phyloP scores from a whole-genome alignment of 805 yeast genomes.

The Yamadazyma sp. region DNA sequence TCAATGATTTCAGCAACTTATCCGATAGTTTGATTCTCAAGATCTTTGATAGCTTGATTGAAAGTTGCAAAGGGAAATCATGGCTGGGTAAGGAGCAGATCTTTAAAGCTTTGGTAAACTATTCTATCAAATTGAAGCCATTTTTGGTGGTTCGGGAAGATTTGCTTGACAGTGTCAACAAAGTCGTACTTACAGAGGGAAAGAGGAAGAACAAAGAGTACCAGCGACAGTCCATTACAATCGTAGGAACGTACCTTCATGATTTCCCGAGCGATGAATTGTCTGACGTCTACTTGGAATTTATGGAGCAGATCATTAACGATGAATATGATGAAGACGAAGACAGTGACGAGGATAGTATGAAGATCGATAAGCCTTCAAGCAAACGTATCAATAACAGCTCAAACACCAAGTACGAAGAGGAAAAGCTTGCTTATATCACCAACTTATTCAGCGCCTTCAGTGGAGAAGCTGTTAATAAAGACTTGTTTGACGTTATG shows the following conservation, averaged over 20 bases:
- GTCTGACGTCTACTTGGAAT: constrained; percentile 36
- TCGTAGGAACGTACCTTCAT: constrained; percentile 51
- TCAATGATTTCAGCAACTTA: constrained; percentile 30
- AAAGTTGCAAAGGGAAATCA: constrained; percentile 71
- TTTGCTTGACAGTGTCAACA: constrained; percentile 38
- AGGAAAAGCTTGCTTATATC: constrained; percentile 39
- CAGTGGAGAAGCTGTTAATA: constrained; percentile 12
- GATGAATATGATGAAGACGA: constrained; percentile 39
- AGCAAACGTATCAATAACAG: constrained; percentile 14
- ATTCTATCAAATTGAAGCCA: constrained; percentile 47
- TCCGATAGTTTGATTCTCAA: constrained; percentile 20
- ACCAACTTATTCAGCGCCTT: constrained; percentile 36
- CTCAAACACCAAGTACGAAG: constrained; percentile 40
- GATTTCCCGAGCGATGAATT: constrained; percentile 36
- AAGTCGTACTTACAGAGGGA: constrained; percentile 57
- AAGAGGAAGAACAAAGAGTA: constrained; percentile 66
- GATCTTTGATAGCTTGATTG: constrained; percentile 54
- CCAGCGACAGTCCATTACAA: constrained; percentile 53
- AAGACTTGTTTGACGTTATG: constrained; percentile 26
- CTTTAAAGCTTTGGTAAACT: constrained; percentile 64
- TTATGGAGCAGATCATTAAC: constrained; percentile 33
- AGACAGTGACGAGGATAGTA: constrained; percentile 35
- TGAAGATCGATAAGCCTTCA: constrained; percentile 18
- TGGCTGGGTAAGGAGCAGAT: constrained; percentile 88
- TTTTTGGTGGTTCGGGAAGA: constrained; percentile 29